Conservation (phyloP, 2,329 filamentous ascomycete genomes). For the Fusarium miscanthi region DNA sequence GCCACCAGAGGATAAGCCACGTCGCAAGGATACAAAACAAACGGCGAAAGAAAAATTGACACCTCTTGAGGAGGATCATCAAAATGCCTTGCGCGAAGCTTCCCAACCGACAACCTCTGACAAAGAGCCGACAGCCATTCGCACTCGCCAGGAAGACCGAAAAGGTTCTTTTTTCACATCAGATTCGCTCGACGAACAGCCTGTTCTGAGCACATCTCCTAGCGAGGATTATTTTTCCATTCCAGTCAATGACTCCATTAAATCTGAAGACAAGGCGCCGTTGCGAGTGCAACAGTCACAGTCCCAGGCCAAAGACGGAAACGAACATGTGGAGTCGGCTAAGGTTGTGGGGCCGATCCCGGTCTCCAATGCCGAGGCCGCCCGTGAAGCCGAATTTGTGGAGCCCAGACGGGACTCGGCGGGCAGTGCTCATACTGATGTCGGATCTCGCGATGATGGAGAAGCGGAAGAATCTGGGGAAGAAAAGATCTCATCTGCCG, state of each 20-base stretch:
- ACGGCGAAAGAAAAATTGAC: slow-evolving; percentile 56
- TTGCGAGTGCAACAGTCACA: slow-evolving; percentile 30
- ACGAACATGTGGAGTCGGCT: slow-evolving; percentile 37
- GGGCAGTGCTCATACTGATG: slow-evolving; percentile 51
- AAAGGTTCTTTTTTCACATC: slow-evolving; percentile 11
- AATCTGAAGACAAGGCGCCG: slow-evolving; percentile 20
- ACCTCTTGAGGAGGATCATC: slow-evolving; percentile 49
- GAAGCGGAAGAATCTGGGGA: slow-evolving; percentile 72
- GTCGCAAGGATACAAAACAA: slow-evolving; percentile 60
- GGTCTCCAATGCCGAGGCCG: slow-evolving; percentile 37
- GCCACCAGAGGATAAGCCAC: slow-evolving; percentile 66
- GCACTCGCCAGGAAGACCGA: slow-evolving; percentile 28
- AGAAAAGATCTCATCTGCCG: slow-evolving; percentile 87
- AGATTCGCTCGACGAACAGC: slow-evolving; percentile 28
- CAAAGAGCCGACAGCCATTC: slow-evolving; percentile 16
- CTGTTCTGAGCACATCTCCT: slow-evolving; percentile 37
- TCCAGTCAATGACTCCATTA: slow-evolving; percentile 11
- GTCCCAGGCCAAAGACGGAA: slow-evolving; percentile 30
- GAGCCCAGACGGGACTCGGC: slow-evolving; percentile 52
- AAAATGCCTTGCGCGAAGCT: not conserved
- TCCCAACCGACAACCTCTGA: not conserved
- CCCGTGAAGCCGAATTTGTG: slow-evolving; percentile 44
- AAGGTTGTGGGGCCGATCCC: slow-evolving; percentile 42
- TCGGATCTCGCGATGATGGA: slow-evolving; percentile 50
- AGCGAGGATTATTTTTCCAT: slow-evolving; percentile 43